phyloP scores from a whole-genome alignment of 2,329 filamentous ascomycete species.

The Neofusicoccum kwambonambiense region DNA sequence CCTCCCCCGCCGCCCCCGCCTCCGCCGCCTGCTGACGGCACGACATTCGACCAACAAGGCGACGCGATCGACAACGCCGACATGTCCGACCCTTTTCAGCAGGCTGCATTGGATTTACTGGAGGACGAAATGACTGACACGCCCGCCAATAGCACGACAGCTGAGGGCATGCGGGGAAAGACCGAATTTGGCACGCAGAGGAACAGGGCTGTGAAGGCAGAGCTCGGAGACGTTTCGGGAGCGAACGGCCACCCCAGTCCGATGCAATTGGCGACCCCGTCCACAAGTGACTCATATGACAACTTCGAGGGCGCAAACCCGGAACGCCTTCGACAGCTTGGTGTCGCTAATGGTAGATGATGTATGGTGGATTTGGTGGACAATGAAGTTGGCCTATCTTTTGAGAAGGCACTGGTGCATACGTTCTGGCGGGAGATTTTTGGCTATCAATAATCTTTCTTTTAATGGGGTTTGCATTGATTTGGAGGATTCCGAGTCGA shows the following conservation, averaged over 20 bases:
- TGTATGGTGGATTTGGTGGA: not conserved
- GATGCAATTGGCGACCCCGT: slow-evolving; percentile 47
- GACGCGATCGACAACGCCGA: slow-evolving; percentile 19
- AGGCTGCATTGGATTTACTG: slow-evolving; percentile 18
- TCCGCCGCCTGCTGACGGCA: slow-evolving; percentile 34
- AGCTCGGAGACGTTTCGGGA: slow-evolving; percentile 14
- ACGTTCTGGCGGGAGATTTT: not conserved
- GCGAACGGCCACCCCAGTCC: slow-evolving; percentile 31
- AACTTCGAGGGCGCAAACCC: slow-evolving; percentile 35
- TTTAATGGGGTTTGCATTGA: slow-evolving; percentile 8
- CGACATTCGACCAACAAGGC: slow-evolving; percentile 26
- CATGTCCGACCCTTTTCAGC: not conserved
- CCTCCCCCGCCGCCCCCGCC: too few relatives aligned
- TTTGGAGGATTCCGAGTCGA: not conserved
- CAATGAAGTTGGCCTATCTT: too few relatives aligned
- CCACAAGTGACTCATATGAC: slow-evolving; percentile 34
- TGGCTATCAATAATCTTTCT: not conserved
- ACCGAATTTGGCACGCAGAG: not conserved
- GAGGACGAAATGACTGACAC: not conserved
- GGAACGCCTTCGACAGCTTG: slow-evolving; percentile 32
- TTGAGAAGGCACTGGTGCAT: not conserved
- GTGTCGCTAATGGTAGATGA: slow-evolving; percentile 14
- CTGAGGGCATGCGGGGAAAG: not conserved
- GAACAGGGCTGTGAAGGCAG: slow-evolving; percentile 1
- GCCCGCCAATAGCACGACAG: not conserved